Evolutionary conservation across 345 rosid genomes (phyloP).

Genomic region (Capsella bursapastoris): DNA sequence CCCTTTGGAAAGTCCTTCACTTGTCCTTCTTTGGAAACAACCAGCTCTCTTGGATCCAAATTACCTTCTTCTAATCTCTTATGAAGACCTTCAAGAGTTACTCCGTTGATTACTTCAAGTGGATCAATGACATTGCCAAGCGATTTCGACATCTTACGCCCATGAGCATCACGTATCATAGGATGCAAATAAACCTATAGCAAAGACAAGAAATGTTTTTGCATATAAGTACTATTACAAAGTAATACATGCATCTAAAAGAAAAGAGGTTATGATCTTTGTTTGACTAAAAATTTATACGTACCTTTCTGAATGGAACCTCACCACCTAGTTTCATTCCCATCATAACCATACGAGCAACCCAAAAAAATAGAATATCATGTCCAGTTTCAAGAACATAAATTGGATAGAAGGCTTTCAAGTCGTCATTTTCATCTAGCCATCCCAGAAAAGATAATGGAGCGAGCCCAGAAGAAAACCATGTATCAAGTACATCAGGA

Average conservation of each 20-base stretch:
- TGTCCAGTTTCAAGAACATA: constrained; percentile 96
- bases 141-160: constrained; percentile 96
- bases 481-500: constrained; percentile 96
- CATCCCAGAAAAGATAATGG: constrained; percentile 88
- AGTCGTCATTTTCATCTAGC: constrained; percentile 93
- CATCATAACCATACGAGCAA: constrained; percentile 97
- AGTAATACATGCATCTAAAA: background rate
- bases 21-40: constrained; percentile 81
- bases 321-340: constrained; percentile 87
- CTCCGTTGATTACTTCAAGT: constrained; percentile 88
- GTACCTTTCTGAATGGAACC: constrained; percentile 86
- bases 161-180: constrained; percentile 97
- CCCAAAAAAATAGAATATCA: constrained; percentile 96
- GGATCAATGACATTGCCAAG: constrained; percentile 95
- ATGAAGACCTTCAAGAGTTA: constrained; percentile 81
- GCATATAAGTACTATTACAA: constrained; percentile 1
- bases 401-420: constrained; percentile 87
- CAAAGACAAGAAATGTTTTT: constrained; percentile 10
- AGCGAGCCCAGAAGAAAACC: constrained; percentile 96
- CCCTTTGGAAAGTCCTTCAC: constrained; percentile 85
- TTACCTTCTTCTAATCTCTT: constrained; percentile 85
- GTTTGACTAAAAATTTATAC: constrained; percentile 27
- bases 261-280: background rate
- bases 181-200: constrained; percentile 93
- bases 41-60: constrained; percentile 72